Evolutionary conservation across 1,284 basidiomycete species (phyloP).

Genomic region (Kalmanozyma brasiliensis): DNA sequence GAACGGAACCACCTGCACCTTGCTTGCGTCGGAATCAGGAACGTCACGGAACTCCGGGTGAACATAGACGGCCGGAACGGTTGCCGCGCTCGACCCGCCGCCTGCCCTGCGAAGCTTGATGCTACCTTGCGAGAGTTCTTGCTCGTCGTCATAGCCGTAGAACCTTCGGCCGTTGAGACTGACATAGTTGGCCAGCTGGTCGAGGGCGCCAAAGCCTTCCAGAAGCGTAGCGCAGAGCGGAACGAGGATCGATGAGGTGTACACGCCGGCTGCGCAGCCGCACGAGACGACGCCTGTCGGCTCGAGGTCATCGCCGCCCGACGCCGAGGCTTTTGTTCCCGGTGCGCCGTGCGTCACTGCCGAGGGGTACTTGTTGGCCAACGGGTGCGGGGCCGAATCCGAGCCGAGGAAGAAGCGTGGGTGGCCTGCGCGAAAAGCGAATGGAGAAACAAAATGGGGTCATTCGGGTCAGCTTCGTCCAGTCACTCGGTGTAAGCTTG

Average conservation of each 20-base stretch:
- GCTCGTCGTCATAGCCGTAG: constrained; percentile 51
- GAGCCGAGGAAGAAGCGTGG: constrained; percentile 97
- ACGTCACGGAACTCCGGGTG: constrained; percentile 38
- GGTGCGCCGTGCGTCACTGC: constrained; percentile 54
- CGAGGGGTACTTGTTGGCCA: constrained; percentile 78
- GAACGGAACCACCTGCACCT: constrained; percentile 80
- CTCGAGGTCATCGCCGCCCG: constrained; percentile 39
- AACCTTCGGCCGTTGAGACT: constrained; percentile 61
- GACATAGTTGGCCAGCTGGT: constrained; percentile 61
- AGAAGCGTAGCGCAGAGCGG: constrained; percentile 66
- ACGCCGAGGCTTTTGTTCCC: constrained; percentile 28
- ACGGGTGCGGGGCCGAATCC: constrained; percentile 93
- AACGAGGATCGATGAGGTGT: constrained; percentile 64
- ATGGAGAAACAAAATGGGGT: background rate
- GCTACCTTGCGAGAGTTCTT: constrained; percentile 19
- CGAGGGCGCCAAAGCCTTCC: constrained; percentile 65
- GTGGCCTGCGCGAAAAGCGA: constrained; percentile 74
- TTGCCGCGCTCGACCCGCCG: constrained; percentile 11
- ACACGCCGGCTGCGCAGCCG: constrained; percentile 66
- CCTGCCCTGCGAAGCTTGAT: constrained; percentile 49
- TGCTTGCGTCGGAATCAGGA: constrained; percentile 48
- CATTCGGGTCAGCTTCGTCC: constrained; percentile 71
- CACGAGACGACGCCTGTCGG: constrained; percentile 52
- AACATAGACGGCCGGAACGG: constrained; percentile 59
- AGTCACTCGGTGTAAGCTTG: background rate